These are phyloP conservation scores for Biscutella laevigata DNA, from an alignment of 441 rosid genomes.

Conservation along the genomic window DNA sequence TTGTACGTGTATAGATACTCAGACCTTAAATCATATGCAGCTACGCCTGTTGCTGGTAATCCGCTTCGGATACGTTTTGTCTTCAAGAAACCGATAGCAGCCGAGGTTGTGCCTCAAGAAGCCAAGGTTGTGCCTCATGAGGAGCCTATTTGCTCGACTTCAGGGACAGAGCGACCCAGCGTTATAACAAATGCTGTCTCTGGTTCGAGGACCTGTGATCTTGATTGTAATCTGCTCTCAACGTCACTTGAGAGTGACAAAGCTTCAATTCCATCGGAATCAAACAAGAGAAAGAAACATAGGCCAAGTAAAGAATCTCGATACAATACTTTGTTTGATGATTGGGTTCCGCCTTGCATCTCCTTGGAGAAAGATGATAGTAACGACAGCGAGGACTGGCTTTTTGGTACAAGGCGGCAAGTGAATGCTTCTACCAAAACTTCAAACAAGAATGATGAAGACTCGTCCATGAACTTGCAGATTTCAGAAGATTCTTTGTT, in stretches of 20 bases:
- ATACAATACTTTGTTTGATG: conserved; percentile 9
- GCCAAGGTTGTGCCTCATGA: neutral
- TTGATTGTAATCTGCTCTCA: neutral
- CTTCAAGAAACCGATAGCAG: conserved; percentile 26
- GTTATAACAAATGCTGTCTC: neutral
- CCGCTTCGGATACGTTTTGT: conserved; percentile 42
- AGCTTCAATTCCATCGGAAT: conserved; percentile 39
- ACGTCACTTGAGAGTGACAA: conserved; percentile 6
- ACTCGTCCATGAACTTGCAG: neutral
- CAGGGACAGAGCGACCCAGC: neutral
- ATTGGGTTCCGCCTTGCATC: conserved; percentile 3
- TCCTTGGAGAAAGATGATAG: neutral
- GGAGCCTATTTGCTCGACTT: conserved; percentile 22
- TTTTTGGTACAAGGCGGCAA: neutral
- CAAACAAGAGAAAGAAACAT: conserved; percentile 17
- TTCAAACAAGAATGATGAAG: neutral
- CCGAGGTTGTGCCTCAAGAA: conserved; percentile 11
- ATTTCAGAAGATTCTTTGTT: neutral
- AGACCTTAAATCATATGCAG: neutral
- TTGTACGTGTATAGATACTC: neutral
- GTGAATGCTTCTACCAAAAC: neutral
- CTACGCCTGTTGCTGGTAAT: conserved; percentile 34
- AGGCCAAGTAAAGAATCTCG: conserved; percentile 10
- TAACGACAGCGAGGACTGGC: conserved; percentile 24
- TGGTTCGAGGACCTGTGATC: neutral